Conservation (phyloP, 2,329 filamentous ascomycete genomes). For the Beauveria pseudobassiana region DNA sequence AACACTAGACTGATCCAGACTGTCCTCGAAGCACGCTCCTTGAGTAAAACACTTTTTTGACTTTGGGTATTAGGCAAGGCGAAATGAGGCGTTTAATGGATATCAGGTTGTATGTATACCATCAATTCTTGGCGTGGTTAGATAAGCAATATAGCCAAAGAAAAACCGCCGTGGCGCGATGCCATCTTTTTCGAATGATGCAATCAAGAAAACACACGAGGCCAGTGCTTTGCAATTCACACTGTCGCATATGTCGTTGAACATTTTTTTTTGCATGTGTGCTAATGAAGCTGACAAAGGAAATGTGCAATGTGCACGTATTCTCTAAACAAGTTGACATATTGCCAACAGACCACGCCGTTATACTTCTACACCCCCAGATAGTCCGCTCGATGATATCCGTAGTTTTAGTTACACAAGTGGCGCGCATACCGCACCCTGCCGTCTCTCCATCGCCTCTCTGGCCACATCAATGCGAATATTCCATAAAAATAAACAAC, state of each 20-base stretch:
- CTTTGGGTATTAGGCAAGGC: not conserved
- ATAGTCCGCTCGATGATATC: conserved; percentile 7
- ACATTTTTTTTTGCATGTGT: not conserved
- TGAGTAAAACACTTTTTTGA: conserved; percentile 27
- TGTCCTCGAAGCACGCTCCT: conserved; percentile 47
- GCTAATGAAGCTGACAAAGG: conserved; percentile 7
- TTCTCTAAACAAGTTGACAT: not conserved
- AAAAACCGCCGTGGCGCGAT: not conserved
- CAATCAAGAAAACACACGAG: not conserved
- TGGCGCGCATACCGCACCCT: not conserved
- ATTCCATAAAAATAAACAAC: conserved; percentile 10
- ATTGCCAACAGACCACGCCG: not conserved
- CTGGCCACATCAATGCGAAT: not conserved
- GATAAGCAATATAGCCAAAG: not conserved
- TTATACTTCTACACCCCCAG: not conserved
- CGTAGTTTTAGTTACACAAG: conserved; percentile 4
- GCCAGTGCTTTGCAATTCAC: too few species aligned
- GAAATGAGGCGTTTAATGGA: not conserved
- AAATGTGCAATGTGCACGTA: conserved; percentile 1
- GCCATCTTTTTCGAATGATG: not conserved
- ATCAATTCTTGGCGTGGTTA: not conserved
- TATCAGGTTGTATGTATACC: not conserved
- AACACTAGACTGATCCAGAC: conserved; percentile 41
- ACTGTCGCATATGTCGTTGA: not conserved
- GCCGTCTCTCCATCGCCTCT: not conserved